Conservation (phyloP, 2,329 filamentous ascomycete genomes). For the Cercospora sesami region DNA sequence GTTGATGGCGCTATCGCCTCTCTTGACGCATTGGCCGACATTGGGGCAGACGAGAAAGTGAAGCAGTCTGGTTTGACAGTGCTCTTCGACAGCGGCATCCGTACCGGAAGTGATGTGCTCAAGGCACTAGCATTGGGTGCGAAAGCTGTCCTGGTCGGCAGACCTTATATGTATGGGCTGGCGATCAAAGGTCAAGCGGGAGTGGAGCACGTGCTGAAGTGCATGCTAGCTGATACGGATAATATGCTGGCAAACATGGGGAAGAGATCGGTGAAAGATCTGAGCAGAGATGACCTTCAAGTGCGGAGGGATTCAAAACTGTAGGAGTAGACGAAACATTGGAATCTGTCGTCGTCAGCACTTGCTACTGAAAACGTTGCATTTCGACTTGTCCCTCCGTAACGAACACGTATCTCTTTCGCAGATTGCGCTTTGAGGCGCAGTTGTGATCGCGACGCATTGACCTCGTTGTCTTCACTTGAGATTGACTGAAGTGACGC, state of each 20-base stretch:
- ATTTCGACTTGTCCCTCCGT: too few relatives aligned
- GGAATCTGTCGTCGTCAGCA: neutral
- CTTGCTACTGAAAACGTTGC: too few relatives aligned
- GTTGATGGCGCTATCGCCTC: conserved; percentile 54
- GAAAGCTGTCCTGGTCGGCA: conserved; percentile 58
- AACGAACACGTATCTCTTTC: neutral
- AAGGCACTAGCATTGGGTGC: conserved; percentile 59
- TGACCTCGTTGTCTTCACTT: neutral
- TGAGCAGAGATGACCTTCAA: conserved; percentile 27
- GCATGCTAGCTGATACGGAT: conserved; percentile 29
- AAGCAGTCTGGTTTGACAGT: conserved; percentile 43
- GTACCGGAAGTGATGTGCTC: conserved; percentile 53
- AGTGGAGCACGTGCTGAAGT: conserved; percentile 45
- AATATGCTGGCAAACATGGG: conserved; percentile 29
- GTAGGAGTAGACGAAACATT: conserved; percentile 7
- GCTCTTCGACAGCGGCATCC: conserved; percentile 55
- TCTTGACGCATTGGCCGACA: conserved; percentile 59
- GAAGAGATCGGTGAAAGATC: conserved; percentile 24
- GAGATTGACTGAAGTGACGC: neutral
- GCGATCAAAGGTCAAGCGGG: conserved; percentile 58
- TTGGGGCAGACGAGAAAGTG: conserved; percentile 60
- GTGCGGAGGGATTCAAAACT: conserved; percentile 24
- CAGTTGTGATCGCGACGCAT: neutral
- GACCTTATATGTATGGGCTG: conserved; percentile 61
- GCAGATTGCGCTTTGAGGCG: neutral